Evolutionary conservation across 1,284 basidiomycete genomes (phyloP).

Genomic region (Sanghuangporus sanghuang): DNA sequence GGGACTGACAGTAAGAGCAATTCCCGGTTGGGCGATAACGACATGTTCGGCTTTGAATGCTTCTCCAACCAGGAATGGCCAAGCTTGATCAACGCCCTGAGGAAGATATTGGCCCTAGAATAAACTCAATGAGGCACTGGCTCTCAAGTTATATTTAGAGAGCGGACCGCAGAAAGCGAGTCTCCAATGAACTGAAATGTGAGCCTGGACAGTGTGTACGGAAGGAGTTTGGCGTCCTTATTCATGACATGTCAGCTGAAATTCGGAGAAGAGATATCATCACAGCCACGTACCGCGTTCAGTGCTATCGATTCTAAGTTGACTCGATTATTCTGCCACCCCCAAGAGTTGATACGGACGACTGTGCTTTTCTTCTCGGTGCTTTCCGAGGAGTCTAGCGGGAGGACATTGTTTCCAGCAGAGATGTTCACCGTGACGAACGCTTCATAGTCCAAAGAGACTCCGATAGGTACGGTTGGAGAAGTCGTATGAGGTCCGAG

Average conservation of each 20-base stretch:
- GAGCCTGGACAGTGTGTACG: constrained; percentile 42
- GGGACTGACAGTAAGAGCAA: constrained; percentile 38
- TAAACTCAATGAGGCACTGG: not conserved
- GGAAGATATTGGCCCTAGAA: constrained; percentile 47
- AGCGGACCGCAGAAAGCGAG: constrained; percentile 47
- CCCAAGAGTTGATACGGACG: constrained; percentile 46
- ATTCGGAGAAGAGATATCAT: not conserved
- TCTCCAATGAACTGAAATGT: constrained; percentile 56
- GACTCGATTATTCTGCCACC: constrained; percentile 56
- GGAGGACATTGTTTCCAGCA: constrained; percentile 40
- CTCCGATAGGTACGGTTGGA: constrained; percentile 39
- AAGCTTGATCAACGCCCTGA: constrained; percentile 50
- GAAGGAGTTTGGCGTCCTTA: constrained; percentile 41
- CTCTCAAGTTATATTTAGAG: not conserved
- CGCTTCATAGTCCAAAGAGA: constrained; percentile 44
- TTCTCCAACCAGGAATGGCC: constrained; percentile 51
- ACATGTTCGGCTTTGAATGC: constrained; percentile 47
- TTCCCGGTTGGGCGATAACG: constrained; percentile 49
- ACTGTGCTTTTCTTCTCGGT: constrained; percentile 24
- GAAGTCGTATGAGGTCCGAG: constrained; percentile 46
- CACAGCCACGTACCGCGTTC: constrained; percentile 34
- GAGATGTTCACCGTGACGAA: constrained; percentile 46
- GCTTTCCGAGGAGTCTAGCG: constrained; percentile 24
- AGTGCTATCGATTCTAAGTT: constrained; percentile 43
- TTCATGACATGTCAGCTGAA: not conserved